Percentiles rank a stretch among this genome's conserved stretches.
phyloP scores from a whole-genome alignment of 169 alveolate genomes.

The Plasmodium berghei region DNA sequence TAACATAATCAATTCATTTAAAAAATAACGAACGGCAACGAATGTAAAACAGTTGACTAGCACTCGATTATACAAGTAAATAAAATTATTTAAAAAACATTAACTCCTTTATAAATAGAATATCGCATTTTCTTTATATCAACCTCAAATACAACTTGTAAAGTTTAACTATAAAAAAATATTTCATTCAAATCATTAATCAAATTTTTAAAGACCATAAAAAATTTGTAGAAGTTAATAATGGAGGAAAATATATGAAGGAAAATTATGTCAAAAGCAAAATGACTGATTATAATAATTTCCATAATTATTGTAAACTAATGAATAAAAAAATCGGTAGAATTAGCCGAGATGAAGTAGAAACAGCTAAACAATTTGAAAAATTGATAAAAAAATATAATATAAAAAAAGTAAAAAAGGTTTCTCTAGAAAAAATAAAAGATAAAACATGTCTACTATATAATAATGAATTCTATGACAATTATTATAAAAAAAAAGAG shows the following conservation, averaged over 20 bases:
- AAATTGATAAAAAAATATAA: conserved; percentile 63
- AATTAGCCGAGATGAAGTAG: conserved; percentile 53
- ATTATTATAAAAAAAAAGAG: conserved; percentile 45
- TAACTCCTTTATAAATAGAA: too few relatives aligned
- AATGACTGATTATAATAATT: neutral
- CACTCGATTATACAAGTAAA: too few relatives aligned
- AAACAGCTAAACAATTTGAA: conserved; percentile 65
- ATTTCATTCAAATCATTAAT: too few relatives aligned
- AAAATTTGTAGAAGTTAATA: too few relatives aligned
- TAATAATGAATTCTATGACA: conserved; percentile 20
- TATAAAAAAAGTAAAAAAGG: conserved; percentile 40
- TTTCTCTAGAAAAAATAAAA: neutral
- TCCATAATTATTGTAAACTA: conserved; percentile 14
- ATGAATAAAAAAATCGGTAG: conserved; percentile 16
- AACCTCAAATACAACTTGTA: too few relatives aligned
- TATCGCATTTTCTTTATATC: too few relatives aligned
- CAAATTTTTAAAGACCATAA: too few relatives aligned
- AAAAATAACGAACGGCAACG: too few relatives aligned
- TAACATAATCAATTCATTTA: too few relatives aligned
- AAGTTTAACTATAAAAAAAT: too few relatives aligned
- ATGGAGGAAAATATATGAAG: neutral
- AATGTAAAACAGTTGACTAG: too few relatives aligned
- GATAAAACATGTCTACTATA: neutral
- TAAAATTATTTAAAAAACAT: too few relatives aligned
- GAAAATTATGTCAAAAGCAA: conserved; percentile 1